Evolutionary conservation across 768 basidiomycete genomes (phyloP).

Genomic region (Pleurotus giganteus): DNA sequence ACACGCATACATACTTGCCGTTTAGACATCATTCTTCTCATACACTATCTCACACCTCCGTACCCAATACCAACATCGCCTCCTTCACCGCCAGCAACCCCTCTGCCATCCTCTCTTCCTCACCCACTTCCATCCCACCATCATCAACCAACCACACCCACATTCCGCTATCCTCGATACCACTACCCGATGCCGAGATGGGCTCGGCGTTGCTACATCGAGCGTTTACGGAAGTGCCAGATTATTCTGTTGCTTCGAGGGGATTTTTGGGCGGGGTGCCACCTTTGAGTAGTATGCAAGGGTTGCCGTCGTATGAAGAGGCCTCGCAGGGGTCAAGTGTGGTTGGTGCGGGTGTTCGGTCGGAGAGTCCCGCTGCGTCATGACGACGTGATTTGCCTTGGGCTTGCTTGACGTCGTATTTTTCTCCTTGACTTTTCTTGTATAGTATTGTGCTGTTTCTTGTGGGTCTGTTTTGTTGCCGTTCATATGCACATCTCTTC

Average conservation of each 20-base stretch:
- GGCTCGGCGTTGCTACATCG: conserved; percentile 47
- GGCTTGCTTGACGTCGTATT: neutral
- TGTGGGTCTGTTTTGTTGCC: no score
- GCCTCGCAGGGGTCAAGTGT: conserved; percentile 23
- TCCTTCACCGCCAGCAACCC: neutral
- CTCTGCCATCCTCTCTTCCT: neutral
- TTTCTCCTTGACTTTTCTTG: neutral
- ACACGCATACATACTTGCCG: neutral
- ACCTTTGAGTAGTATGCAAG: conserved; percentile 71
- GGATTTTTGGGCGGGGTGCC: conserved; percentile 93
- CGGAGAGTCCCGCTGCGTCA: no score
- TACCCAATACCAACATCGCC: neutral
- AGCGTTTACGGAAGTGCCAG: conserved; percentile 77
- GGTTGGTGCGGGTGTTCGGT: no score
- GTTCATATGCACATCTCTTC: no score
- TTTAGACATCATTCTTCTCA: conserved; percentile 2
- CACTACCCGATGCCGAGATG: conserved; percentile 11
- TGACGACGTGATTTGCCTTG: no score
- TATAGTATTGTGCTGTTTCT: neutral
- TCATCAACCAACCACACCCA: conserved; percentile 15
- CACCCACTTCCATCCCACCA: conserved; percentile 14
- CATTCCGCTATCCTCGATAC: conserved; percentile 5
- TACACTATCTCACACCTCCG: neutral
- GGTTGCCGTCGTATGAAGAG: conserved; percentile 88
- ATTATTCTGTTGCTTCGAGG: conserved; percentile 79